phyloP scores from a whole-genome alignment of 2,329 filamentous ascomycete genomes.

The Uncinocarpus reesii region DNA sequence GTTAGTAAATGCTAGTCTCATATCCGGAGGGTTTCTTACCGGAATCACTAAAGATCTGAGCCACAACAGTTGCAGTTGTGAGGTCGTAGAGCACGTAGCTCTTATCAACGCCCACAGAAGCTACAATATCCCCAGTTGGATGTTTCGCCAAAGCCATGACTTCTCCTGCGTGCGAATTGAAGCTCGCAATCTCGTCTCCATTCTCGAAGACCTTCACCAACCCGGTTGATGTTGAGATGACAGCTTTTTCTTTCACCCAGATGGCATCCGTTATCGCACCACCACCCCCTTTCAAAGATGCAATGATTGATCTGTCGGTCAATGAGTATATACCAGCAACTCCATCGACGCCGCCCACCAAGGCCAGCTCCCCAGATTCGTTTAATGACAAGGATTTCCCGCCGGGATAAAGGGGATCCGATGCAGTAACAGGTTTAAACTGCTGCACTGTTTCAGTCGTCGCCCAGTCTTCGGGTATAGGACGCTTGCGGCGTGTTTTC shows the following conservation, averaged over 20 bases:
- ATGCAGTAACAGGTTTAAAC: constrained; percentile 46
- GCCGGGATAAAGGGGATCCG: constrained; percentile 51
- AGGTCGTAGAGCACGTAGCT: constrained; percentile 86
- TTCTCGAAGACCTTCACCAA: constrained; percentile 69
- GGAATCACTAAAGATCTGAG: constrained; percentile 68
- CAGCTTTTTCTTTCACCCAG: constrained; percentile 53
- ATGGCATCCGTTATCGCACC: constrained; percentile 57
- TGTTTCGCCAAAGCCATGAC: constrained; percentile 70
- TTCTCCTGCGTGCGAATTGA: constrained; percentile 73
- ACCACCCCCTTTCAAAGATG: constrained; percentile 52
- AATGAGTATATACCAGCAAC: constrained; percentile 70
- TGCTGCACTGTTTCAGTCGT: constrained; percentile 59
- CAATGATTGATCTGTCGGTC: constrained; percentile 61
- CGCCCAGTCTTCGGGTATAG: constrained; percentile 75
- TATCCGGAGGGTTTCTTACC: constrained; percentile 44
- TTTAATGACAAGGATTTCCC: constrained; percentile 50
- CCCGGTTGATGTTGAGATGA: constrained; percentile 66
- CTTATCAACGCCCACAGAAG: constrained; percentile 83
- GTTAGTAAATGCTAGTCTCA: constrained; percentile 23
- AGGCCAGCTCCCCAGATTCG: constrained; percentile 53
- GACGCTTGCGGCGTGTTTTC: constrained; percentile 79
- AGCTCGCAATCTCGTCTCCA: constrained; percentile 56
- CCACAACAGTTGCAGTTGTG: constrained; percentile 54
- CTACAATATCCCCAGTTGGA: constrained; percentile 70
- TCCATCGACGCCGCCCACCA: constrained; percentile 66